Evolutionary conservation across 2,329 filamentous ascomycete genomes (phyloP).

Genomic region (Penicillium polonicum): DNA sequence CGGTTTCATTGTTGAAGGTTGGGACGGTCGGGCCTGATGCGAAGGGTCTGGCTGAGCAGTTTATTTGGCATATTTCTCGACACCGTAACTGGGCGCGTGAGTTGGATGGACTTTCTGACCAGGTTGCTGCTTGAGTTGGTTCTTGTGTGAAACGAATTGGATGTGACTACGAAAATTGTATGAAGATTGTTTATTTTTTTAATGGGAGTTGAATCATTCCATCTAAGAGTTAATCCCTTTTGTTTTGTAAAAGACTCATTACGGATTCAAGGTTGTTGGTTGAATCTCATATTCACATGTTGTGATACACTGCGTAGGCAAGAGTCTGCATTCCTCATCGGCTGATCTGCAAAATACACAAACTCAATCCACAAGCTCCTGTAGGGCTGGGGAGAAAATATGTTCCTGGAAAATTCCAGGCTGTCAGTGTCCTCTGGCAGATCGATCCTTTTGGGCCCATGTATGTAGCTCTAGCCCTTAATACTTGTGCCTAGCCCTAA

Average conservation of each 20-base stretch:
- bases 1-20: constrained; percentile 24
- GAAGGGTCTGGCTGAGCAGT: constrained; percentile 67
- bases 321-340: constrained; percentile 1
- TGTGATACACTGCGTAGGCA: background rate
- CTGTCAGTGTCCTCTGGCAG: background rate
- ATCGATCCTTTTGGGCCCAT: background rate
- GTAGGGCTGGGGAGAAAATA: background rate
- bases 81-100: constrained; percentile 77
- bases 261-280: background rate
- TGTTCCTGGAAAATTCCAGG: background rate
- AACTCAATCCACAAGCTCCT: background rate
- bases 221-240: background rate
- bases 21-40: constrained; percentile 63
- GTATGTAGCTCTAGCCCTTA: background rate
- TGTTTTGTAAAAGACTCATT: background rate
- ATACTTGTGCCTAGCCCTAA: background rate
- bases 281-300: background rate
- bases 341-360: background rate
- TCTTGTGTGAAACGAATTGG: background rate
- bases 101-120: constrained; percentile 63
- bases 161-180: constrained; percentile 1
- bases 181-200: background rate
- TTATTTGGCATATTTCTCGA: constrained; percentile 66
- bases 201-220: background rate
- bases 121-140: constrained; percentile 66